Conservation (phyloP, 2,329 filamentous ascomycete species). For the Colletotrichum cereale region DNA sequence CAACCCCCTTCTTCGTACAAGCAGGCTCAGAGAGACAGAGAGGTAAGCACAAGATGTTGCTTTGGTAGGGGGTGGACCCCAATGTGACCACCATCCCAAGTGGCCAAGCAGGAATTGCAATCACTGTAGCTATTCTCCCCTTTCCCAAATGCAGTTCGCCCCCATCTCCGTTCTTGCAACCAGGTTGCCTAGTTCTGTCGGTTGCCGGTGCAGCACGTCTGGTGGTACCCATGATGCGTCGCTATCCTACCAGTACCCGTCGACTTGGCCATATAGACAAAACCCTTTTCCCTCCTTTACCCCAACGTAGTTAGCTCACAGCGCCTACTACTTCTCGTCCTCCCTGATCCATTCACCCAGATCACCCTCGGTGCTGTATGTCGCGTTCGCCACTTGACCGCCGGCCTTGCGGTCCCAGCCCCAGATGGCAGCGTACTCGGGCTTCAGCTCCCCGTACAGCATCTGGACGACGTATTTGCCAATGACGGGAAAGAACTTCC, state of each 20-base stretch:
- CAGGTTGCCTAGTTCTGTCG: not conserved
- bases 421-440: slow-evolving; percentile 56
- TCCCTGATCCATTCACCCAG: slow-evolving; percentile 50
- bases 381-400: slow-evolving; percentile 56
- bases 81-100: not conserved
- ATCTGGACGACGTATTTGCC: slow-evolving; percentile 69
- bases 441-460: slow-evolving; percentile 56
- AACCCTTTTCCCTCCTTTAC: not conserved
- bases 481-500: slow-evolving; percentile 74
- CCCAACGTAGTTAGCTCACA: not conserved
- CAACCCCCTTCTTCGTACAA: too few relatives aligned
- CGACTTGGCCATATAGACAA: not conserved
- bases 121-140: not conserved
- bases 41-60: not conserved
- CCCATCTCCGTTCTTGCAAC: not conserved
- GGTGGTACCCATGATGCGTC: slow-evolving; percentile 14
- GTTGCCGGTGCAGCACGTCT: not conserved
- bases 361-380: slow-evolving; percentile 56
- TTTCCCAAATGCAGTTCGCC: not conserved
- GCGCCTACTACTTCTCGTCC: not conserved
- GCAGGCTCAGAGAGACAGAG: too few relatives aligned
- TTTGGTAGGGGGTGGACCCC: not conserved
- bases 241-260: not conserved
- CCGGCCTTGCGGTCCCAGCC: slow-evolving; percentile 60
- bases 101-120: not conserved